A percentile compares a stretch with the other conserved stretches of the same genome.
These are phyloP conservation scores for Cryptococcus sp. DNA, from an alignment of 1,284 basidiomycete species.

Conservation along the genomic window DNA sequence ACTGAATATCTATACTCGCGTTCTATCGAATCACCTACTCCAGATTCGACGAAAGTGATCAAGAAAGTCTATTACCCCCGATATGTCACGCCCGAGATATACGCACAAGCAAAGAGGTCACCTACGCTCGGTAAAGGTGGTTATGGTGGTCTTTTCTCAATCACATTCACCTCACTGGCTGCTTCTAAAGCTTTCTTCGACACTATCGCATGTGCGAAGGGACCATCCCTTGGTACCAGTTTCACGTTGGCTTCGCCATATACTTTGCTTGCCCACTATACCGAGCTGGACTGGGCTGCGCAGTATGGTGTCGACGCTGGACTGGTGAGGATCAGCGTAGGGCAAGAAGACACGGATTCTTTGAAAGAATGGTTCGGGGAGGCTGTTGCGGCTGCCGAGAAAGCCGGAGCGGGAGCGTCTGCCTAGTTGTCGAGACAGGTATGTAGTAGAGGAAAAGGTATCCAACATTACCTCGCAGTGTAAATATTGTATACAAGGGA, in stretches of 20 bases:
- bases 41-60: slow-evolving; percentile 53
- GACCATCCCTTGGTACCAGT: slow-evolving; percentile 91
- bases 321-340: slow-evolving; percentile 84
- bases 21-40: slow-evolving; percentile 47
- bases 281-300: slow-evolving; percentile 88
- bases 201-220: slow-evolving; percentile 75
- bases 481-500: too few species aligned
- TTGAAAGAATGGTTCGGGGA: slow-evolving; percentile 61
- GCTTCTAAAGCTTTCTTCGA: slow-evolving; percentile 86
- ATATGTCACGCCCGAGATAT: slow-evolving; percentile 70
- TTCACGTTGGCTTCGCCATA: slow-evolving; percentile 94
- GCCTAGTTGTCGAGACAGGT: too few species aligned
- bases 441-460: too few species aligned
- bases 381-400: slow-evolving; percentile 59
- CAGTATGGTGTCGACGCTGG: slow-evolving; percentile 77
- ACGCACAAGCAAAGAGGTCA: slow-evolving; percentile 55
- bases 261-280: slow-evolving; percentile 86
- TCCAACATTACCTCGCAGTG: too few species aligned
- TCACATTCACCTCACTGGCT: slow-evolving; percentile 69
- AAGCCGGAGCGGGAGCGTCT: slow-evolving; percentile 8
- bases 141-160: slow-evolving; percentile 86
- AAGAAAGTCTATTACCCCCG: slow-evolving; percentile 89
- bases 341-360: slow-evolving; percentile 70
- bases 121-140: slow-evolving; percentile 56
- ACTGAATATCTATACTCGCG: slow-evolving; percentile 71